Evolutionary conservation across 768 basidiomycete genomes (phyloP), one percentile per base, ranked within the genome.

Genomic region (Plicaturopsis crispa): DNA sequence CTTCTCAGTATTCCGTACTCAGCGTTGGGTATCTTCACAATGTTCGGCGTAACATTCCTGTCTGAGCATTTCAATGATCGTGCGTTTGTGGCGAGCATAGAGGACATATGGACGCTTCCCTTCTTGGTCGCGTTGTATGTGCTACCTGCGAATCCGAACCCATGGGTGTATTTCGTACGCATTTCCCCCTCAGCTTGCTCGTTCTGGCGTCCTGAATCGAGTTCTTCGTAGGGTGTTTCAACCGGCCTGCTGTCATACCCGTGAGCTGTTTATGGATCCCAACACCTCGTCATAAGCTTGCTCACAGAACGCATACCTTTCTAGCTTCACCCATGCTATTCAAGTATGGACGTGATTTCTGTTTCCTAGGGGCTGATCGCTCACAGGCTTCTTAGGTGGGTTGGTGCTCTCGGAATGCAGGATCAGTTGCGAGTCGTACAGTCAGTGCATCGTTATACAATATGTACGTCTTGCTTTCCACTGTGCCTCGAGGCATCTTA

Each of bases 401-500:
- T 14, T 78, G 73, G 76, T 73, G 72, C 46, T 78, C 75, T 12
- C 68, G 74, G 20, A 78, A 79, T 41, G 62, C 75, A 0, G 76
- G 75, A 21, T 72, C 66, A 2, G 77, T 79, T 10, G 73, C 75
- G 6, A 73, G 72, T 41, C 62, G 75, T 10, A 78, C 75, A 0
- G 74, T 78, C 35, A 75, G 73, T 37, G 75, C 72, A 0, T 76
- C 76, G 1, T 33, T 78, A 33, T 78, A 76, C 45, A 78, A 77
- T 49, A 77, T 76, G 73, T 63, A 12, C 13, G 54, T 47, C n/a
- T n/a, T n/a, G n/a, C n/a, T n/a, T n/a, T n/a, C n/a, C n/a, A n/a
- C n/a, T n/a, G n/a, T n/a, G n/a, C 2, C 11, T 42, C 21, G 11
- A 8, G 24, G 14, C 26, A n/a, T 12, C 28, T 11, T 8, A 33